Base-by-base conservation (phyloP, 495 filamentous ascomycete species). In the Eremomyces bilateralis region DNA sequence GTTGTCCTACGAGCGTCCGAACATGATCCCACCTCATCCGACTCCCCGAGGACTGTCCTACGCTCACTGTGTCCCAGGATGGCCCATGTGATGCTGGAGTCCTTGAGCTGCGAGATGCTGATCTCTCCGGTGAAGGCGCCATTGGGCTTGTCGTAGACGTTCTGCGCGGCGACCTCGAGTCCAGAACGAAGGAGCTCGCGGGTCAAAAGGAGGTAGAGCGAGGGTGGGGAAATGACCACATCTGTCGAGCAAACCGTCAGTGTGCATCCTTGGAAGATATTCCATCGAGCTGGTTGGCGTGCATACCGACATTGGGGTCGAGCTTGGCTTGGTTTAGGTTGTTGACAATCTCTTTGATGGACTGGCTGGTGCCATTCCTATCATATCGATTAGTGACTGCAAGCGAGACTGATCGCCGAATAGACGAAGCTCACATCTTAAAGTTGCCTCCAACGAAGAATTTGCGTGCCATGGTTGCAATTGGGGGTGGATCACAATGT, bases 371-470 rank as follows among this genome's bases (percentile, higher is more conserved):
- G 58, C 88, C 85, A 66, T 95, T 97, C 82, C 82, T 92, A 45
- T 31, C 33, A 38, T 35, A 15, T 36, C 35, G 31, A 36, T 35
- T 38, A 21, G 38, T n/a, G n/a, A n/a, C 25, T 35, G 37, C 35
- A 33, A 47, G 49, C 40, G 42, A 45, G 40, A 21, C 4, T 42
- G 41, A 33, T 37, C 47, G 42, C 44, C 33, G 42, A 34, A 42
- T 29, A 17, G 33, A 39, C 3, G 38, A 36, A 38, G 35, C 30
- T 42, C 55, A 85, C 82, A 92, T 93, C 66, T 97, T 97, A 67
- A 95, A 95, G 72, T 95, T 97, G 53, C 88, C 88, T 56, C 88
- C 88, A 54, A 97, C 81, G 62, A 97, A 94, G 69, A 94, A 97
- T 73, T 82, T 77, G 65, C 88, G 85, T 62, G 71, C 64, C 83